phyloP scores from a whole-genome alignment of 2,329 filamentous ascomycete species.

The Cytospora leucostoma region DNA sequence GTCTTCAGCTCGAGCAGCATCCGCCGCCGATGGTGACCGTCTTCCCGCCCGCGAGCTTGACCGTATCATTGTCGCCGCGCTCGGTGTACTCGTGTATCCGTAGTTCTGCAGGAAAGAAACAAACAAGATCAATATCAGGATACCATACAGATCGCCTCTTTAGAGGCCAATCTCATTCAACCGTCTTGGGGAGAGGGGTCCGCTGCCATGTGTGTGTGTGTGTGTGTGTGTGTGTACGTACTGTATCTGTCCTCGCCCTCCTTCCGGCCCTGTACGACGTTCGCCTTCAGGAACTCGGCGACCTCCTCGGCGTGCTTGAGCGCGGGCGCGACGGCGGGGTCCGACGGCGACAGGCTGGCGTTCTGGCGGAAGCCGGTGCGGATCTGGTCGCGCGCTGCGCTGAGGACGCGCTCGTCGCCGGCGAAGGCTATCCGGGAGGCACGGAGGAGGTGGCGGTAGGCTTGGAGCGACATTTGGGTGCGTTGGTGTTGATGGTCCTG shows the following conservation, averaged over 20 bases:
- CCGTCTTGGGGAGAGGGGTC: not conserved
- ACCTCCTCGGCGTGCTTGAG: slow-evolving; percentile 82
- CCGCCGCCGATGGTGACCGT: slow-evolving; percentile 36
- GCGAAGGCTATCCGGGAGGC: slow-evolving; percentile 81
- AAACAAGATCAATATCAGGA: not conserved
- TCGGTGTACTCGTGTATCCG: slow-evolving; percentile 91
- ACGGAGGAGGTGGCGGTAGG: slow-evolving; percentile 80
- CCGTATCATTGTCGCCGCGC: slow-evolving; percentile 87
- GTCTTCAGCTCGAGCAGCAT: slow-evolving; percentile 23
- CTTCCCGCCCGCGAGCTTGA: slow-evolving; percentile 62
- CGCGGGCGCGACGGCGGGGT: slow-evolving; percentile 61
- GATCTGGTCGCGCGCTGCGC: slow-evolving; percentile 71
- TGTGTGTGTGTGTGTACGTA: slow-evolving; percentile 43
- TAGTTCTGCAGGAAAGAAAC: slow-evolving; percentile 57
- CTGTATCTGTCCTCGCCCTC: slow-evolving; percentile 58
- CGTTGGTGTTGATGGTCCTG: not conserved
- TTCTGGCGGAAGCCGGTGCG: slow-evolving; percentile 73
- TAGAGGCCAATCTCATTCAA: too few relatives aligned
- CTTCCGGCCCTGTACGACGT: slow-evolving; percentile 80
- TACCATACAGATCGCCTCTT: not conserved
- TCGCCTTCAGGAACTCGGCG: slow-evolving; percentile 75
- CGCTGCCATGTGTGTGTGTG: too few relatives aligned
- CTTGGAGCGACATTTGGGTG: slow-evolving; percentile 65
- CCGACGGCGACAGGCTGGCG: slow-evolving; percentile 56
- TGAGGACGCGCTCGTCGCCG: slow-evolving; percentile 69